Evolutionary conservation across 345 rosid species (phyloP).

Genomic region (Kernera saxatilis): DNA sequence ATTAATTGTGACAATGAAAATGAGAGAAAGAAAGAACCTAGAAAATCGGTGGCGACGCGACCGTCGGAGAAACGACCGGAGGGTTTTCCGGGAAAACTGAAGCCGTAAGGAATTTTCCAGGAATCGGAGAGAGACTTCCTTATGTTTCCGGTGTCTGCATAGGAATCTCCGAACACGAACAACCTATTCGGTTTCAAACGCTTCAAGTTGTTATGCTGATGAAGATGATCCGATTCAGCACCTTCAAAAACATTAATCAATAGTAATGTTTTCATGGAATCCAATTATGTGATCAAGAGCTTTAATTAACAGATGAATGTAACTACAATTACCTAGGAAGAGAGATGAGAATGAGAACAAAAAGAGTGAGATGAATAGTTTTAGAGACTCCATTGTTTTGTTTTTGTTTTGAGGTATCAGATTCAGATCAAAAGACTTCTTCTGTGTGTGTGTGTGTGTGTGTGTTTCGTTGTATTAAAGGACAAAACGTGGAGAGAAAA

Average conservation of each 20-base stretch:
- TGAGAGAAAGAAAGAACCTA: constrained; percentile 33
- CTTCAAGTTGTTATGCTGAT: not conserved
- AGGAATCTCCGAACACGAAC: constrained; percentile 64
- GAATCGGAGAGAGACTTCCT: constrained; percentile 29
- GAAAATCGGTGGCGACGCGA: constrained; percentile 48
- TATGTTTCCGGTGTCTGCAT: constrained; percentile 56
- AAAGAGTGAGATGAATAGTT: not conserved
- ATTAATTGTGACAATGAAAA: not conserved
- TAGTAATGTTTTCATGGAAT: not conserved
- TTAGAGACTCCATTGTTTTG: constrained; percentile 14
- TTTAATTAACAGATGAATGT: not conserved
- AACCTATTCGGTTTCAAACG: constrained; percentile 38
- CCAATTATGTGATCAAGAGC: not conserved
- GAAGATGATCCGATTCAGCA: constrained; percentile 12
- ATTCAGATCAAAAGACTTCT: constrained; percentile 5
- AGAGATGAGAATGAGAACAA: constrained; percentile 9
- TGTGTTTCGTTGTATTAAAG: not conserved
- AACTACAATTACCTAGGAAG: constrained; percentile 7
- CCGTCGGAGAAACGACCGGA: constrained; percentile 66
- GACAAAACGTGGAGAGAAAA: constrained; percentile 21
- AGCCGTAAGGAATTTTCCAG: constrained; percentile 55
- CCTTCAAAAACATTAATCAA: constrained; percentile 14
- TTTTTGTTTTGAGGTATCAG: constrained; percentile 1
- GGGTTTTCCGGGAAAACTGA: constrained; percentile 50
- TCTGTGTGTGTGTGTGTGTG: not conserved